phyloP scores from a whole-genome alignment of 306 rosid species.

The Cicer chorassanicum region DNA sequence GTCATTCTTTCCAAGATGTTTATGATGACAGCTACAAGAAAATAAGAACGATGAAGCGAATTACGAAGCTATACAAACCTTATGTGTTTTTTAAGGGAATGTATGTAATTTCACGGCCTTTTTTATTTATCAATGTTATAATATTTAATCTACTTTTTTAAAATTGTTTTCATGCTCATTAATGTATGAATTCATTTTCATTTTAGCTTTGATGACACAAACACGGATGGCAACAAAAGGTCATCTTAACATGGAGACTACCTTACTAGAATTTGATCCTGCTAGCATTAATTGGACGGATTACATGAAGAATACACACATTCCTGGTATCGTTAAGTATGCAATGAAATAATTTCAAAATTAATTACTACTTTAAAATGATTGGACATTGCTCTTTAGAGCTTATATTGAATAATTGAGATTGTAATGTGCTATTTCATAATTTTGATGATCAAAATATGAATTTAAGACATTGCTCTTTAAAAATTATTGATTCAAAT shows the following conservation, averaged over 20 bases:
- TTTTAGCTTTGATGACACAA: neutral
- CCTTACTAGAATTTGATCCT: conserved; percentile 50
- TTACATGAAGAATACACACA: conserved; percentile 33
- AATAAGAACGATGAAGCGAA: conserved; percentile 11
- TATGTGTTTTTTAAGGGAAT: conserved; percentile 44
- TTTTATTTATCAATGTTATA: neutral
- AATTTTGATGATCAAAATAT: neutral
- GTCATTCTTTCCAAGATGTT: conserved; percentile 2
- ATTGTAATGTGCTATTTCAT: neutral
- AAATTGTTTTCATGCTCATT: neutral
- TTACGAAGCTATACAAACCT: conserved; percentile 48
- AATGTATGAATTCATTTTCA: neutral
- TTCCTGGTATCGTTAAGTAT: conserved; percentile 52
- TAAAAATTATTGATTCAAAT: neutral
- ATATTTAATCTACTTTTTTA: neutral
- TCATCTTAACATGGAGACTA: neutral
- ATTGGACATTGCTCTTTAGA: neutral
- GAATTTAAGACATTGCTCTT: neutral
- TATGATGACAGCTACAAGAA: conserved; percentile 3
- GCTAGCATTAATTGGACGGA: neutral
- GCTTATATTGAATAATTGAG: neutral
- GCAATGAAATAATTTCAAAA: conserved; percentile 9
- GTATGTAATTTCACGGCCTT: conserved; percentile 35
- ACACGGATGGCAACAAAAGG: conserved; percentile 23
- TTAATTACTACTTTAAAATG: neutral